Percentiles rank a stretch among this genome's conserved stretches.
Conservation (phyloP, 2,329 filamentous ascomycete species). For the Elsinoe fawcettii region DNA sequence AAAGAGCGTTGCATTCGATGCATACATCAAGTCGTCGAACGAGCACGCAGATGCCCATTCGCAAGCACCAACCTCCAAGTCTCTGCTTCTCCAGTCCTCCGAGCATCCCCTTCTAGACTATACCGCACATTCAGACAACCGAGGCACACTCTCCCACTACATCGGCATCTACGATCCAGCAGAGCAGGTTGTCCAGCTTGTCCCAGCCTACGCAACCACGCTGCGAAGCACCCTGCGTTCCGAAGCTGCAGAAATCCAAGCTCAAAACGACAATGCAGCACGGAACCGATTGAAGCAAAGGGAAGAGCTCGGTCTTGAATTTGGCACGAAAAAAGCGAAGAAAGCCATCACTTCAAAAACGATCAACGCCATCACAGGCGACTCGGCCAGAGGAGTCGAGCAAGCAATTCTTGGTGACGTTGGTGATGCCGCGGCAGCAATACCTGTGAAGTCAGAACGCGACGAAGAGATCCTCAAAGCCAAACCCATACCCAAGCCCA, state of each 20-base stretch:
- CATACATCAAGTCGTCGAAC: conserved; percentile 36
- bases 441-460: conserved; percentile 59
- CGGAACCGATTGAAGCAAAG: conserved; percentile 50
- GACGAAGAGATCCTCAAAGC: conserved; percentile 57
- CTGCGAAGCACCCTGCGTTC: conserved; percentile 45
- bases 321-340: conserved; percentile 79
- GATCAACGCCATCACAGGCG: conserved; percentile 58
- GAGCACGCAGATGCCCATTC: too few species aligned
- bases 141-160: conserved; percentile 52
- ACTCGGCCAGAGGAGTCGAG: conserved; percentile 42
- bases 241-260: conserved; percentile 34
- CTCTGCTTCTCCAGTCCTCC: conserved; percentile 54
- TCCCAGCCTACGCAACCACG: conserved; percentile 47
- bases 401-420: conserved; percentile 58
- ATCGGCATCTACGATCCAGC: conserved; percentile 52
- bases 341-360: conserved; percentile 64
- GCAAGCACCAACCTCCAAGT: conserved; percentile 35
- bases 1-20: conserved; percentile 42
- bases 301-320: conserved; percentile 65
- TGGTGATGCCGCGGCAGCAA: conserved; percentile 52
- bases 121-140: conserved; percentile 37
- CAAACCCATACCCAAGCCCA: conserved; percentile 66
- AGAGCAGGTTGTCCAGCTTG: conserved; percentile 46
- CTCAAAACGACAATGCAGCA: conserved; percentile 23
- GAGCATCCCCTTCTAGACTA: conserved; percentile 55